Conservation (phyloP, 257 asterid genomes). For the Salvia splendens region DNA sequence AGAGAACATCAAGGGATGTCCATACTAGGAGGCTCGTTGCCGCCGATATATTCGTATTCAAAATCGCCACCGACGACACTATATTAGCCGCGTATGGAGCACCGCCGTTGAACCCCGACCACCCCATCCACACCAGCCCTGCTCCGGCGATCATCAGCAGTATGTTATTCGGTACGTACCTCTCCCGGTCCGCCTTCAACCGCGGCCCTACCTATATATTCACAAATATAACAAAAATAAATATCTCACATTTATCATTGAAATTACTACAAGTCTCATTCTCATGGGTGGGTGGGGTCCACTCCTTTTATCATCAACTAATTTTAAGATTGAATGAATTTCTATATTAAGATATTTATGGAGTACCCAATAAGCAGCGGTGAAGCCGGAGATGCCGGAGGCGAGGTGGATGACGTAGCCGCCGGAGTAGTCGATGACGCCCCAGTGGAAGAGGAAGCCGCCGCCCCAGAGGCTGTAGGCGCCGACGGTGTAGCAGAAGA, state of each 20-base stretch:
- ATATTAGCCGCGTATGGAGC: slow-evolving; percentile 87
- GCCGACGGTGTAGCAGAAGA: slow-evolving; percentile 81
- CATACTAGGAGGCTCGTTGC: slow-evolving; percentile 91
- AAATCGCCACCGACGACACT: slow-evolving; percentile 63
- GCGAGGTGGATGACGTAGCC: slow-evolving; percentile 88
- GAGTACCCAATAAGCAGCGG: slow-evolving; percentile 87
- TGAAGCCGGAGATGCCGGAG: slow-evolving; percentile 90
- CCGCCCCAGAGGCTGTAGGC: slow-evolving; percentile 93
- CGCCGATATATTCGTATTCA: slow-evolving; percentile 80
- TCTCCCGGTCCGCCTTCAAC: slow-evolving; percentile 73
- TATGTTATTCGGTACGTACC: slow-evolving; percentile 84
- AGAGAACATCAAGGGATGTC: slow-evolving; percentile 81
- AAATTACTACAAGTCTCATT: too few relatives aligned
- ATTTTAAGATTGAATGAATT: too few relatives aligned
- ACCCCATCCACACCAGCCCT: slow-evolving; percentile 93
- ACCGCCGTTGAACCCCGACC: slow-evolving; percentile 98
- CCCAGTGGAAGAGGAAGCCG: slow-evolving; percentile 89
- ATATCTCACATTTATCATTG: too few relatives aligned
- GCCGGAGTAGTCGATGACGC: slow-evolving; percentile 91
- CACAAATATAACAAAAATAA: background rate
- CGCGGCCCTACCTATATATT: slow-evolving; percentile 77
- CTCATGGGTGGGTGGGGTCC: too few relatives aligned
- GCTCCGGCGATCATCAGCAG: slow-evolving; percentile 89
- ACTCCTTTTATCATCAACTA: too few relatives aligned
- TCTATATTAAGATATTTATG: too few relatives aligned